A percentile compares a stretch with the other conserved stretches of the same genome.
phyloP scores from a whole-genome alignment of 2,329 filamentous ascomycete species.

The Fusarium gaditjirri region DNA sequence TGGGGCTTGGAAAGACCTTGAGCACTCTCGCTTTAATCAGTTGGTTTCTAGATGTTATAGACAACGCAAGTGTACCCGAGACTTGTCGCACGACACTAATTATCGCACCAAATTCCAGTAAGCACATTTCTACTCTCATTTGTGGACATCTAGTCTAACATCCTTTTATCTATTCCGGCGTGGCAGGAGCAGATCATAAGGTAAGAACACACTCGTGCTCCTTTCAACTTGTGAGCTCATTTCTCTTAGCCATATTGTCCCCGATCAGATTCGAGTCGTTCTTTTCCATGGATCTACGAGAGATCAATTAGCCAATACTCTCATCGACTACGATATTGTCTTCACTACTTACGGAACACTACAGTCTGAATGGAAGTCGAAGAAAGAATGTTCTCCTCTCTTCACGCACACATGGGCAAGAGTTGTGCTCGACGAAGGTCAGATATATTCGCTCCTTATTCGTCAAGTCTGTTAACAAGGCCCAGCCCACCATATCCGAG shows the following conservation, averaged over 20 bases:
- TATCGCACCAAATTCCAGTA: neutral
- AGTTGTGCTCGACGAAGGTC: neutral
- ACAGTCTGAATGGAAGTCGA: neutral
- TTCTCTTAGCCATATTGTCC: neutral
- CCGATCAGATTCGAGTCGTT: fast-evolving
- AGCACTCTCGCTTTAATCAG: neutral
- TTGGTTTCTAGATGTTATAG: neutral
- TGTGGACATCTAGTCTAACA: fast-evolving
- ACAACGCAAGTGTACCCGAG: neutral
- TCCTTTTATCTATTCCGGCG: neutral
- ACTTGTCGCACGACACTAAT: neutral
- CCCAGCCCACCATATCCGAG: neutral
- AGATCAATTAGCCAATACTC: neutral
- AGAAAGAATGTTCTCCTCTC: neutral
- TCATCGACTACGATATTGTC: neutral
- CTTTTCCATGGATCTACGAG: neutral
- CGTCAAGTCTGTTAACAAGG: fast-evolving
- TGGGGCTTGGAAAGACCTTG: neutral
- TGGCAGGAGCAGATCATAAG: neutral
- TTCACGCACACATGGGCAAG: neutral
- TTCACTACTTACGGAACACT: neutral
- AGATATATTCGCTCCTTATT: fast-evolving
- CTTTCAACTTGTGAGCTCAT: neutral
- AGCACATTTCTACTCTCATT: fast-evolving
- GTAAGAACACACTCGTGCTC: fast-evolving